These are phyloP conservation scores for Psophocarpus tetragonolobus DNA, from an alignment of 306 rosid species.

Conservation along the genomic window DNA sequence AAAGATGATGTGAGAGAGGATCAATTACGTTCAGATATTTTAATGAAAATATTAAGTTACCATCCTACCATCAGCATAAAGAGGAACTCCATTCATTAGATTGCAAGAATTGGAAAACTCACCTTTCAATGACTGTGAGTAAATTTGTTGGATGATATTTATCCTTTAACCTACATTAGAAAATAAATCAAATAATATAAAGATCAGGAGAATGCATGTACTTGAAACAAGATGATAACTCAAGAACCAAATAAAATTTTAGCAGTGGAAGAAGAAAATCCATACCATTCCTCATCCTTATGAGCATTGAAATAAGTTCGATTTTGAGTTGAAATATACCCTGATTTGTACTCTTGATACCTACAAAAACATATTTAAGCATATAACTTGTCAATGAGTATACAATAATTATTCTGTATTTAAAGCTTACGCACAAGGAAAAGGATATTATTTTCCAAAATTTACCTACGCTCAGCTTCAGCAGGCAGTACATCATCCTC, in stretches of 20 bases:
- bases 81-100: conserved; percentile 7
- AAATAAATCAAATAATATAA: background rate
- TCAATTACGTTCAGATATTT: conserved; percentile 14
- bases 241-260: background rate
- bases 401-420: background rate
- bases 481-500: conserved; percentile 94
- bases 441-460: conserved; percentile 9
- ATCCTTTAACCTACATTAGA: conserved; percentile 69
- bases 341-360: conserved; percentile 94
- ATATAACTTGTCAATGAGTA: background rate
- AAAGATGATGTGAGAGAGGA: conserved; percentile 25
- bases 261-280: background rate
- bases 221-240: conserved; percentile 14
- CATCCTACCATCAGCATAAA: conserved; percentile 15
- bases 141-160: conserved; percentile 98
- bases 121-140: conserved; percentile 85
- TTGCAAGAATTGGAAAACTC: conserved; percentile 30
- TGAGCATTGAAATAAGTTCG: conserved; percentile 86
- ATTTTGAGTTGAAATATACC: conserved; percentile 92
- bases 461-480: conserved; percentile 97
- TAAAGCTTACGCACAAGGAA: conserved; percentile 1
- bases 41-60: conserved; percentile 9
- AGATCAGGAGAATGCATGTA: conserved; percentile 7
- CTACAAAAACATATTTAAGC: conserved; percentile 43
- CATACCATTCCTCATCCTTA: conserved; percentile 93